Percentiles rank a stretch among this genome's conserved stretches.
Evolutionary conservation across 2,329 filamentous ascomycete species (phyloP).

Genomic region (Colletotrichum tofieldiae): DNA sequence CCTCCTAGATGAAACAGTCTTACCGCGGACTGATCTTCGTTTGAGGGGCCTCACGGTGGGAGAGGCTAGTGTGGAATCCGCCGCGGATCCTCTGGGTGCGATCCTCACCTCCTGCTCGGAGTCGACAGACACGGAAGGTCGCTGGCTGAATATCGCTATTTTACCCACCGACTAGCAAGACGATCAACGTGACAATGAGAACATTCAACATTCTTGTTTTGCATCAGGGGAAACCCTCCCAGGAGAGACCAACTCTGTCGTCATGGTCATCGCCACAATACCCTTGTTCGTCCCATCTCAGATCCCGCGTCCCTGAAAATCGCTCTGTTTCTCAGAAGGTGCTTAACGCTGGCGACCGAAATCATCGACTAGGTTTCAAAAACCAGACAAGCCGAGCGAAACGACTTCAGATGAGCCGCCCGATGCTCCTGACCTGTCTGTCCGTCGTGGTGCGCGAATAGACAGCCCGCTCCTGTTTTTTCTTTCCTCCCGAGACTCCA

Average conservation of each 20-base stretch:
- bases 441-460: neutral
- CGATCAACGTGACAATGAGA: neutral
- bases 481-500: neutral
- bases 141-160: constrained; percentile 19
- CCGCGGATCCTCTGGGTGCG: constrained; percentile 22
- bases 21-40: constrained; percentile 42
- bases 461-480: neutral
- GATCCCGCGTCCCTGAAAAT: constrained; percentile 17
- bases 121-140: constrained; percentile 39
- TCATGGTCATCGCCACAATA: constrained; percentile 21
- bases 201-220: constrained; percentile 23
- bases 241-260: constrained; percentile 5
- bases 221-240: neutral
- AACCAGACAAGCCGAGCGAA: constrained; percentile 6
- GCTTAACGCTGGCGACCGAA: constrained; percentile 5
- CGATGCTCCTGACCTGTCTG: neutral
- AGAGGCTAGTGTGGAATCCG: constrained; percentile 30
- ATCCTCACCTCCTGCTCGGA: constrained; percentile 26
- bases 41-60: constrained; percentile 29
- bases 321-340: neutral
- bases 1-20: constrained; percentile 42
- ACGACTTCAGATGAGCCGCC: neutral
- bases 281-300: constrained; percentile 26
- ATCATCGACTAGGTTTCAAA: constrained; percentile 5
- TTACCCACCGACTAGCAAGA: constrained; percentile 4